Percentiles rank a stretch among this genome's conserved stretches.
Evolutionary conservation across 2,329 filamentous ascomycete genomes (phyloP).

Genomic region (Sphaerulina populicola): DNA sequence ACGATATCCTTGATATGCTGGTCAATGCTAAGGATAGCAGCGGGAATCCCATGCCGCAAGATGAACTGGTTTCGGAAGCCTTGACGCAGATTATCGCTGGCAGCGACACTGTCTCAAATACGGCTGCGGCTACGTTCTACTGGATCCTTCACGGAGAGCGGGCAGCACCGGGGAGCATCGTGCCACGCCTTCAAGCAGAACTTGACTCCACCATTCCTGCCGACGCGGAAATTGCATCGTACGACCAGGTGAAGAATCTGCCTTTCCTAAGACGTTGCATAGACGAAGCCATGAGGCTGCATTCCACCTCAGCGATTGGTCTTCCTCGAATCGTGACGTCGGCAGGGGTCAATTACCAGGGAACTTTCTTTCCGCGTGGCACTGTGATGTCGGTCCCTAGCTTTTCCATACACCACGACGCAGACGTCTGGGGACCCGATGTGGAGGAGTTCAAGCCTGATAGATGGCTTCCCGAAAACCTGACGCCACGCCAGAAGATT

Average conservation of each 20-base stretch:
- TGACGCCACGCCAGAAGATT: constrained; percentile 28
- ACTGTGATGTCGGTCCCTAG: constrained; percentile 33
- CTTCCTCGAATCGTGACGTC: constrained; percentile 24
- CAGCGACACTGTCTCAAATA: constrained; percentile 33
- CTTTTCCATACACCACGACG: constrained; percentile 33
- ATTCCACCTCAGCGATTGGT: constrained; percentile 28
- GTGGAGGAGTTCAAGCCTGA: constrained; percentile 31
- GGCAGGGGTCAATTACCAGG: constrained; percentile 24
- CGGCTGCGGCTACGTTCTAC: constrained; percentile 24
- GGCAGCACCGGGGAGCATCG: constrained; percentile 24
- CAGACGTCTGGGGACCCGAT: constrained; percentile 31
- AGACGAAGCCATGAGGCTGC: constrained; percentile 29
- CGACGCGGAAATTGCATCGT: constrained; percentile 13
- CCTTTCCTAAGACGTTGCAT: constrained; percentile 29
- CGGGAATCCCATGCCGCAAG: constrained; percentile 26
- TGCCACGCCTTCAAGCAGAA: constrained; percentile 26
- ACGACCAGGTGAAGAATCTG: constrained; percentile 25
- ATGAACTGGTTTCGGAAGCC: constrained; percentile 30
- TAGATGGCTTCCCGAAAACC: constrained; percentile 31
- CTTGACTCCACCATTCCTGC: constrained; percentile 25
- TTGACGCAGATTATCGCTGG: constrained; percentile 33
- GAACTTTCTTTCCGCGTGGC: constrained; percentile 22
- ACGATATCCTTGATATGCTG: constrained; percentile 31
- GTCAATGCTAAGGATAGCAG: constrained; percentile 28
- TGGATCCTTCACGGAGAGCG: constrained; percentile 22